Conservation (phyloP, 2,329 filamentous ascomycete genomes). For the Rhytidhysteron rufulum region DNA sequence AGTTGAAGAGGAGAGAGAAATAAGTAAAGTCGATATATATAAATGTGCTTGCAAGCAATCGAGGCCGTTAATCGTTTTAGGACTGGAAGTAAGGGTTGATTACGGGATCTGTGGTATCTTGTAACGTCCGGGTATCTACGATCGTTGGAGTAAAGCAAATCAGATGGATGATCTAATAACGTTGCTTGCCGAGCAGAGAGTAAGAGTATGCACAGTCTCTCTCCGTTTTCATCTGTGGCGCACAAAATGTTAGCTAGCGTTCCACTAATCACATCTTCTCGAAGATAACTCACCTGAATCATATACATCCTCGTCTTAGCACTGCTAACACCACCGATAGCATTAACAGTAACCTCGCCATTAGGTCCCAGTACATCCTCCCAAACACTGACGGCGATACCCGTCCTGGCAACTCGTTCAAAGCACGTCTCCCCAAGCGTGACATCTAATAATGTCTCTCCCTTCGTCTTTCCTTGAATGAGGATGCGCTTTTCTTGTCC, state of each 20-base stretch:
- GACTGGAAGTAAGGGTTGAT: no score
- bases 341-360: conserved; percentile 57
- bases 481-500: conserved; percentile 78
- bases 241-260: background rate
- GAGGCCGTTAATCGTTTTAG: no score
- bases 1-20: no score
- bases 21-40: no score
- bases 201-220: conserved; percentile 48
- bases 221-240: conserved; percentile 39
- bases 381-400: conserved; percentile 86
- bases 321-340: conserved; percentile 54
- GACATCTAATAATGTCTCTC: conserved; percentile 71
- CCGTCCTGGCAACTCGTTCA: conserved; percentile 75
- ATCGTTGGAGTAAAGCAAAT: no score
- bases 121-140: no score
- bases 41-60: no score
- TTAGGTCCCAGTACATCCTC: conserved; percentile 50
- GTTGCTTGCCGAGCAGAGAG: conserved; percentile 46
- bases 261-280: background rate
- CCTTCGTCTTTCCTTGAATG: conserved; percentile 67
- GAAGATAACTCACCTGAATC: conserved; percentile 50
- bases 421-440: conserved; percentile 82
- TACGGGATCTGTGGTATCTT: no score
- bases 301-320: conserved; percentile 60
- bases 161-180: conserved; percentile 43